These are phyloP conservation scores for Cucurbita ficifolia DNA, from an alignment of 306 rosid genomes.

Conservation along the genomic window DNA sequence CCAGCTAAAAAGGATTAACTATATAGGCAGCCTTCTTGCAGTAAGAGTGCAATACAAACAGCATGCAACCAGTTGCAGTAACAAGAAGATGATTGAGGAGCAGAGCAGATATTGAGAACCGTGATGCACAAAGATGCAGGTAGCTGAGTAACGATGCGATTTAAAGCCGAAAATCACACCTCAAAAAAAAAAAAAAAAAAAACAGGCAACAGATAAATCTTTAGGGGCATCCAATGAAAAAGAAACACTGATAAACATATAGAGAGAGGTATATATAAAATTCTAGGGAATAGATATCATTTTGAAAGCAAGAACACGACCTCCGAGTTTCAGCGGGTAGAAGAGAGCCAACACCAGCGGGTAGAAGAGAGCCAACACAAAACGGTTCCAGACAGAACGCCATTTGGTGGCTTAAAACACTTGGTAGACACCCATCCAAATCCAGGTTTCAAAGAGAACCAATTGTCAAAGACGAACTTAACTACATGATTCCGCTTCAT, in stretches of 20 bases:
- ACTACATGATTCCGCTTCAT: slow-evolving; percentile 33
- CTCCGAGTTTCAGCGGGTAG: slow-evolving; percentile 50
- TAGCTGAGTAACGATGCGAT: slow-evolving; percentile 31
- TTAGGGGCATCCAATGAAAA: slow-evolving; percentile 28
- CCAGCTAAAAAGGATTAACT: slow-evolving; percentile 24
- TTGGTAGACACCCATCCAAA: slow-evolving; percentile 26
- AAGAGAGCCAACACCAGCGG: slow-evolving; percentile 28
- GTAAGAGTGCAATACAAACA: slow-evolving; percentile 17
- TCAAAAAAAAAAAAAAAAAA: slow-evolving; percentile 66
- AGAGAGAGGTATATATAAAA: slow-evolving; percentile 5
- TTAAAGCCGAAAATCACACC: slow-evolving; percentile 54
- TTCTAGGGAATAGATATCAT: slow-evolving; percentile 15
- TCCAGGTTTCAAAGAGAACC: slow-evolving; percentile 44
- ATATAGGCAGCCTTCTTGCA: slow-evolving; percentile 25
- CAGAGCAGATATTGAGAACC: slow-evolving; percentile 35
- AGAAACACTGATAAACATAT: slow-evolving; percentile 10
- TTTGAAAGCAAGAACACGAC: slow-evolving; percentile 45
- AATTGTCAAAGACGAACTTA: slow-evolving; percentile 42
- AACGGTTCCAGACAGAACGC: slow-evolving; percentile 23
- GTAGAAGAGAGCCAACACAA: slow-evolving; percentile 18
- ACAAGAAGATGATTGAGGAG: slow-evolving; percentile 46
- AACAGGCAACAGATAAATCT: slow-evolving; percentile 23
- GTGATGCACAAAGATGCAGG: slow-evolving; percentile 32
- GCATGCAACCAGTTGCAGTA: slow-evolving; percentile 40
- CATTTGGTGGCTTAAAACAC: slow-evolving; percentile 35